Base-by-base conservation (phyloP, 352 stramenopile species). In the Ophiocytium majus region DNA sequence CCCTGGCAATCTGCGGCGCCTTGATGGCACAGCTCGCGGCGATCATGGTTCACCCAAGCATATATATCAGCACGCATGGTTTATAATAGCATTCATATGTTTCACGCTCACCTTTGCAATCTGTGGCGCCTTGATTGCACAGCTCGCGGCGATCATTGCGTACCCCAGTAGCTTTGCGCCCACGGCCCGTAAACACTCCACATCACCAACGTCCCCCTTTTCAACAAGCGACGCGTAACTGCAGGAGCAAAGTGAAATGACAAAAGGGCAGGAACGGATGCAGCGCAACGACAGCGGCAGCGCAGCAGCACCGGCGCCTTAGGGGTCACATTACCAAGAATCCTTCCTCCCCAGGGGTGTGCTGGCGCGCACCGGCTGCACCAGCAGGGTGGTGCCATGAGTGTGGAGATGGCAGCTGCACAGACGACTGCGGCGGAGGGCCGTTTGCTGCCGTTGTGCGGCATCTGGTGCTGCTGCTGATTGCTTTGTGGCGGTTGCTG, bases 91-190 rank as follows among this genome's bases (percentile, higher is more conserved):
- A 14, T 57, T 57, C 5, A 5, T 57, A 14, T 57, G 43, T 57
- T 5, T 14, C 5, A 37, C 5, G 5, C 64, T 37, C 34, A 78
- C 66, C 66, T 88, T 88, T 0, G 76, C 50, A 75, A 88, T 88
- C 84, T 88, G 80, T 19, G 84, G 84, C 28, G 79, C 84, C 81
- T 88, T 88, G 33, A 88, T 33, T 33, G 76, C 82, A 9, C 86
- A 63, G 50, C 84, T 88, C 43, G 57, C 80, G 5, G 81, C 37
- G 37, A 88, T 88, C n/a, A 88, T 64, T 1, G 80, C 32, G 64
- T 88, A 88, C 14, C 84, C 84, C 10, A 88, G 57, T 32, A 86
- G n/a, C 81, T 88, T 88, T 50, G 81, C 84, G 0, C 78, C 50
- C 35, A 85, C 32, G 1, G 81, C 80, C 57, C 86, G 86, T 66